Base-by-base conservation (phyloP, 495 filamentous ascomycete genomes). In the Talaromyces stipitatus region DNA sequence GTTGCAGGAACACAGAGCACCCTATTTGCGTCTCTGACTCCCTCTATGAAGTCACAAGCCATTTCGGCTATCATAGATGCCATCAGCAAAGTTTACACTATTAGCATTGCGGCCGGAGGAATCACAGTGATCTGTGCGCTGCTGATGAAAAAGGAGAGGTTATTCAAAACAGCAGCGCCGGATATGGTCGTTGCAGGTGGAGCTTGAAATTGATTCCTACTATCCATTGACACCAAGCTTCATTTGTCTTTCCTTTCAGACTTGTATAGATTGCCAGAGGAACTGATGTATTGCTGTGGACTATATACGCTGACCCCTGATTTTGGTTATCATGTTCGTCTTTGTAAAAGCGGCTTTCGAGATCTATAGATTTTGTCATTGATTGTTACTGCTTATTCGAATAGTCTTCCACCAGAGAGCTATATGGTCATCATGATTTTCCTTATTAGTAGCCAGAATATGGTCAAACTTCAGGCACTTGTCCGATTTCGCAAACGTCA, bases 21-120 rank as follows among this genome's bases (percentile, higher is more conserved):
- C 30, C 12, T 60, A 45, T 48, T 64, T 63, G 50, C 55, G 50
- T 27, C 58, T n/a, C 9, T 46, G 18, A 22, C 11, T 12, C 28
- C 16, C 3, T 12, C 6, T 16, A 9, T 16, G 26, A 20, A 10
- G 10, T 2, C 14, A 4, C n/a, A 11, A 32, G 50, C 36, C 11
- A 53, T 26, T 18, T 30, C 30, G n/a, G 64, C 55, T 5, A 67
- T 69, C 32, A 58, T 65, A 18, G 26, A 62, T 12, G 58, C 66
- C 1, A 65, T 69, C 27, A 26, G 38, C 1, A 52, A 61, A 48
- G 63, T 62, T 10, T 69, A 66, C 55, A 63, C 66, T 18, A 27
- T 64, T 8, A 61, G 59, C 12, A 56, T 66, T 2, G 26, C 60
- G 2, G 62, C 64, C 11, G 62, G 61, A 0, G 60, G 43, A 1